These are phyloP conservation scores for Falciphora oryzae DNA, from an alignment of 2,329 filamentous ascomycete genomes.

Conservation along the genomic window DNA sequence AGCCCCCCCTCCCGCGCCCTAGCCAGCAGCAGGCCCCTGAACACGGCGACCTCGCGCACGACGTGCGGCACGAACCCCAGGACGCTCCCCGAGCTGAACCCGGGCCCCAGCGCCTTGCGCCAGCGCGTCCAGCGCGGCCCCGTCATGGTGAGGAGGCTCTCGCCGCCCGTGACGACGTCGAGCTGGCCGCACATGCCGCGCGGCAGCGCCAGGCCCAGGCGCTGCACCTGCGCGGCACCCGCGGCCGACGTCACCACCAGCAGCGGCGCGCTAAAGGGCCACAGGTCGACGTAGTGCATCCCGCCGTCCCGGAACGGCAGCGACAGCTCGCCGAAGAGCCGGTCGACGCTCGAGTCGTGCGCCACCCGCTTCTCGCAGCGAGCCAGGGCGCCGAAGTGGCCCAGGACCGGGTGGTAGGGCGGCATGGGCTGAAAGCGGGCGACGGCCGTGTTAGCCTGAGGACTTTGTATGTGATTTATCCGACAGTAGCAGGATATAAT, in stretches of 20 bases:
- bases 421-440: slow-evolving; percentile 15
- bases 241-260: slow-evolving; percentile 15
- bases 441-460: background rate
- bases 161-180: slow-evolving; percentile 23
- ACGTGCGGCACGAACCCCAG: slow-evolving; percentile 26
- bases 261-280: slow-evolving; percentile 14
- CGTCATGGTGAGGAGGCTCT: slow-evolving; percentile 28
- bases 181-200: slow-evolving; percentile 6
- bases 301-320: background rate
- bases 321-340: background rate
- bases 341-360: background rate
- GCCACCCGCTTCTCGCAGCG: background rate
- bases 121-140: slow-evolving; percentile 32
- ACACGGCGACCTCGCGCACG: slow-evolving; percentile 24
- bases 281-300: slow-evolving; percentile 14
- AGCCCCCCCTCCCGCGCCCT: slow-evolving; percentile 16
- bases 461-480: background rate
- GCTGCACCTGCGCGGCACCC: slow-evolving; percentile 13
- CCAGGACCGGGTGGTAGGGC: slow-evolving; percentile 14
- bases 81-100: slow-evolving; percentile 30
- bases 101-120: slow-evolving; percentile 29
- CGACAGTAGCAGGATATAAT: background rate
- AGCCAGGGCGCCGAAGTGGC: slow-evolving; percentile 16
- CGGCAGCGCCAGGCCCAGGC: background rate
- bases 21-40: slow-evolving; percentile 19